These are phyloP conservation scores for Diaporthe amygdali DNA, from an alignment of 2,329 filamentous ascomycete genomes.

Conservation along the genomic window DNA sequence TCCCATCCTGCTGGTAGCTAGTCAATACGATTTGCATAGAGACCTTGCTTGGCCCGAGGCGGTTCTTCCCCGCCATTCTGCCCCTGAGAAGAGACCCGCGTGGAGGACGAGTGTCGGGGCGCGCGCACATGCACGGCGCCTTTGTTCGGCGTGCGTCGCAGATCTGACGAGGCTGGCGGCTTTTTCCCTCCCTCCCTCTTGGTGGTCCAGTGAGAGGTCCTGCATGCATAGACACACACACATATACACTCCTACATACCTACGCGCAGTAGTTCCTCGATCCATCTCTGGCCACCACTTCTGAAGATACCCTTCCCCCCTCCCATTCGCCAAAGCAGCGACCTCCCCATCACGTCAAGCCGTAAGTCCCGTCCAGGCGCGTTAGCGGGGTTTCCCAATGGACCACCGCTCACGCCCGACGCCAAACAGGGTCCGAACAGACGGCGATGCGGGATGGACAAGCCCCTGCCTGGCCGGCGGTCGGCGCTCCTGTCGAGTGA, in stretches of 20 bases:
- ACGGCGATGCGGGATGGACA: background rate
- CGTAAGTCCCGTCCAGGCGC: background rate
- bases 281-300: too few relatives aligned
- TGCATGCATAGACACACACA: background rate
- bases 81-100: background rate
- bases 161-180: background rate
- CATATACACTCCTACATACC: background rate
- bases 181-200: background rate
- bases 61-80: background rate
- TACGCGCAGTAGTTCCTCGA: background rate
- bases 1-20: background rate
- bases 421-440: background rate
- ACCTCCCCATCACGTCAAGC: too few relatives aligned
- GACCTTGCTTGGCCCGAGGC: slow-evolving; percentile 6
- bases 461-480: background rate
- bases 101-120: background rate
- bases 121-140: background rate
- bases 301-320: background rate
- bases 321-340: background rate
- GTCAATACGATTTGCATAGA: background rate
- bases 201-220: background rate
- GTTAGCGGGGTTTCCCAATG: too few relatives aligned
- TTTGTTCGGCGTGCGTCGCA: background rate
- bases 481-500: background rate
- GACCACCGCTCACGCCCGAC: too few relatives aligned